These are phyloP conservation scores for Plasmodium billcollinsi DNA, from an alignment of 169 alveolate genomes.

Conservation along the genomic window DNA sequence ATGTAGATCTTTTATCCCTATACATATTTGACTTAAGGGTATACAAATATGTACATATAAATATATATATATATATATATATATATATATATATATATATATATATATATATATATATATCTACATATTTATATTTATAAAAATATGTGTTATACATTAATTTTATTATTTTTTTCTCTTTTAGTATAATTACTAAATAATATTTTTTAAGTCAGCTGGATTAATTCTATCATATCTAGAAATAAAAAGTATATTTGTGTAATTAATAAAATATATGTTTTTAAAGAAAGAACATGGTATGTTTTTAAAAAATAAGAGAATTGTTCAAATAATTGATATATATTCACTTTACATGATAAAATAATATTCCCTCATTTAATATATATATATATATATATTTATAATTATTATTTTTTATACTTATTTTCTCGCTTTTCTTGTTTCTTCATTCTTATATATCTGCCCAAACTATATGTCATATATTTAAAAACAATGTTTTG, in stretches of 20 bases:
- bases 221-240: constrained; percentile 28
- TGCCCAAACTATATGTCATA: constrained; percentile 72
- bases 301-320: background rate
- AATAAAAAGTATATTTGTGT: background rate
- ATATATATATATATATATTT: too few relatives aligned
- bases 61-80: too few relatives aligned
- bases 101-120: too few relatives aligned
- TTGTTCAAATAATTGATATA: too few relatives aligned
- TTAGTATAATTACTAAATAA: constrained; percentile 36
- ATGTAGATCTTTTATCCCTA: constrained; percentile 81
- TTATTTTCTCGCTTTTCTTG: constrained; percentile 61
- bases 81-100: background rate
- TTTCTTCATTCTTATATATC: constrained; percentile 49
- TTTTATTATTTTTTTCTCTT: too few relatives aligned
- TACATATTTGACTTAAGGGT: constrained; percentile 77
- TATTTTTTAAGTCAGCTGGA: constrained; percentile 33
- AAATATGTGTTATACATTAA: background rate
- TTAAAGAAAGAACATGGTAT: background rate
- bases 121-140: background rate
- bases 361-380: background rate
- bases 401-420: constrained; percentile 26
- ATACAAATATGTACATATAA: background rate
- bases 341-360: background rate
- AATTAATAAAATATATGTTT: background rate
- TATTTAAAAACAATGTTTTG: constrained; percentile 65